Percentiles rank a stretch among this genome's conserved stretches.
These are phyloP conservation scores for Cyanodermella asteris DNA, from an alignment of 2,329 filamentous ascomycete genomes.

Conservation along the genomic window DNA sequence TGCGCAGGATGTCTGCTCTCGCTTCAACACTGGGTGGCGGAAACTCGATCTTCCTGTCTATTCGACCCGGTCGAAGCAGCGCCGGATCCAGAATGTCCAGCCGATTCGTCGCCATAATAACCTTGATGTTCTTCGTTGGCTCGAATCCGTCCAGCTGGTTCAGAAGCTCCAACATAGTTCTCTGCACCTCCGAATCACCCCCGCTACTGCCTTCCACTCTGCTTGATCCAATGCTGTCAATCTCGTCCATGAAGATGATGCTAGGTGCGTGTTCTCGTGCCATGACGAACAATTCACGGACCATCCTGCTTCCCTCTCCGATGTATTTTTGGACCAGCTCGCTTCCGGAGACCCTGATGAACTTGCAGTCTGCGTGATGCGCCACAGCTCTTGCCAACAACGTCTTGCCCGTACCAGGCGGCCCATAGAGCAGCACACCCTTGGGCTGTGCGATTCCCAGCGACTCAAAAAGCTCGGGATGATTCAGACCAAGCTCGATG, in stretches of 20 bases:
- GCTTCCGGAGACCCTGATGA: conserved; percentile 88
- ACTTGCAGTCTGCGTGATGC: conserved; percentile 97
- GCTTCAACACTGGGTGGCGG: conserved; percentile 88
- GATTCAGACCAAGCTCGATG: conserved; percentile 93
- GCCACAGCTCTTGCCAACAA: conserved; percentile 85
- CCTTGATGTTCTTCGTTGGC: conserved; percentile 99
- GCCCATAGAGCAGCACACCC: conserved; percentile 87
- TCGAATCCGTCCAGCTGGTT: conserved; percentile 98
- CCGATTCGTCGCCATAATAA: conserved; percentile 98
- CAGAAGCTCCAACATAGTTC: conserved; percentile 93
- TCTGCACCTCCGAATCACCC: conserved; percentile 92
- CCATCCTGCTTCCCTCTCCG: conserved; percentile 93
- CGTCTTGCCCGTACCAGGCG: conserved; percentile 93
- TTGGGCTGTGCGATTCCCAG: conserved; percentile 96
- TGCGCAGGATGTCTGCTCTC: conserved; percentile 88
- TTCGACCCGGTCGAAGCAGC: conserved; percentile 81
- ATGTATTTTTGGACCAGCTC: conserved; percentile 99
- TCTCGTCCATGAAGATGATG: conserved; percentile 99
- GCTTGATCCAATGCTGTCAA: conserved; percentile 94
- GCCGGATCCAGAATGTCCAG: conserved; percentile 93
- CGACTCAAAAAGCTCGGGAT: conserved; percentile 97
- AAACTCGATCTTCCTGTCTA: conserved; percentile 98
- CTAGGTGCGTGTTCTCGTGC: conserved; percentile 91
- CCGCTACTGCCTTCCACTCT: conserved; percentile 89
- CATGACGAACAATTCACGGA: conserved; percentile 98